phyloP scores from a whole-genome alignment of 192 early-diverging fungal species.

The Coemansia sp. region DNA sequence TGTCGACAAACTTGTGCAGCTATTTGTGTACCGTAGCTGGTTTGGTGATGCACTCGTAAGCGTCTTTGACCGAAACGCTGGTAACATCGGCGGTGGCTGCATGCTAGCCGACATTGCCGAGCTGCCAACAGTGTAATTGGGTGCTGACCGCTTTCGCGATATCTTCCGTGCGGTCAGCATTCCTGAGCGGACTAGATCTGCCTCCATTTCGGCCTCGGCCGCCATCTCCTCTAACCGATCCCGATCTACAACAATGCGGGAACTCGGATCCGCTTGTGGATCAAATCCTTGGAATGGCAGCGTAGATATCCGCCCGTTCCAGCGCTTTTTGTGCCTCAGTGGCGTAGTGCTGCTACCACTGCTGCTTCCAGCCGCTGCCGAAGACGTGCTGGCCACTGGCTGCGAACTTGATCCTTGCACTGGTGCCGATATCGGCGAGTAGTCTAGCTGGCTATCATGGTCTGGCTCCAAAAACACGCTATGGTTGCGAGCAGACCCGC shows the following conservation, averaged over 20 bases:
- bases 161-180: constrained; percentile 31
- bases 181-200: constrained; percentile 45
- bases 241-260: constrained; percentile 21
- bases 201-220: constrained; percentile 47
- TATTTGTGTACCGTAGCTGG: constrained; percentile 35
- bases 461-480: constrained; percentile 20
- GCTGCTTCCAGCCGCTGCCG: neutral
- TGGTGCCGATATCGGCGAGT: constrained; percentile 10
- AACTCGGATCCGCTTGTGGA: constrained; percentile 17
- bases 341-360: neutral
- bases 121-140: neutral
- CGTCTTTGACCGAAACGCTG: constrained; percentile 31
- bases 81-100: constrained; percentile 23
- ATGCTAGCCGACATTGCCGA: neutral
- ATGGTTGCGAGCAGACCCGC: constrained; percentile 21
- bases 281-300: constrained; percentile 49
- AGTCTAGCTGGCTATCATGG: neutral
- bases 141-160: constrained; percentile 20
- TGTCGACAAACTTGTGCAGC: constrained; percentile 29
- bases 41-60: neutral
- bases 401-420: neutral
- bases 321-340: constrained; percentile 26
- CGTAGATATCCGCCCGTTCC: constrained; percentile 47
- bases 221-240: constrained; percentile 37
- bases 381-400: constrained; percentile 2